These are phyloP conservation scores for Vaucheria bursata DNA, from an alignment of 352 stramenopile species.

Conservation along the genomic window DNA sequence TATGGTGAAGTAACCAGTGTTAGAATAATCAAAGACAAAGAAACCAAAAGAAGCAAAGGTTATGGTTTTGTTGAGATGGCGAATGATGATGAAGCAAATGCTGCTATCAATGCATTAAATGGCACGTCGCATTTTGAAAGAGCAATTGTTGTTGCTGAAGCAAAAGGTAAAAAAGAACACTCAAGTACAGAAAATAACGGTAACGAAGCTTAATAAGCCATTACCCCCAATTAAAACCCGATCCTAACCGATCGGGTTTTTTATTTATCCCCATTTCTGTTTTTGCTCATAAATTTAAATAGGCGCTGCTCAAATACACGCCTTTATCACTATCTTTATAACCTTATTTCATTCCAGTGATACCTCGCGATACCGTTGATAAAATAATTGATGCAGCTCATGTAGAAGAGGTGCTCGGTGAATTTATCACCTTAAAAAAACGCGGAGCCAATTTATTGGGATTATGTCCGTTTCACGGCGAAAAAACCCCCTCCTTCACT, in stretches of 20 bases:
- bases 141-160: too few species aligned
- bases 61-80: background rate
- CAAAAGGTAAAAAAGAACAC: too few species aligned
- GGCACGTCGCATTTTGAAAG: too few species aligned
- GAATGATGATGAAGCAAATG: background rate
- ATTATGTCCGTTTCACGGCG: background rate
- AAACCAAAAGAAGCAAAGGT: background rate
- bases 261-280: too few species aligned
- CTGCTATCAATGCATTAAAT: background rate
- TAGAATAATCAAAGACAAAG: background rate
- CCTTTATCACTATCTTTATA: slow-evolving; percentile 1
- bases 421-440: background rate
- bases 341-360: background rate
- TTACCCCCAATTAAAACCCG: too few species aligned
- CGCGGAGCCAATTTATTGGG: background rate
- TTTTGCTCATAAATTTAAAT: too few species aligned
- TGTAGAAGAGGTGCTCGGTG: background rate
- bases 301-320: too few species aligned
- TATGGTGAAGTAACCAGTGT: background rate
- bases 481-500: background rate
- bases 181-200: too few species aligned
- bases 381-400: background rate
- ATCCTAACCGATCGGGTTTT: too few species aligned
- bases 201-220: too few species aligned
- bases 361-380: background rate